A percentile compares a stretch with the other conserved stretches of the same genome.
Conservation (phyloP, 1,284 basidiomycete genomes). For the Cryptococcus maquisensis region DNA sequence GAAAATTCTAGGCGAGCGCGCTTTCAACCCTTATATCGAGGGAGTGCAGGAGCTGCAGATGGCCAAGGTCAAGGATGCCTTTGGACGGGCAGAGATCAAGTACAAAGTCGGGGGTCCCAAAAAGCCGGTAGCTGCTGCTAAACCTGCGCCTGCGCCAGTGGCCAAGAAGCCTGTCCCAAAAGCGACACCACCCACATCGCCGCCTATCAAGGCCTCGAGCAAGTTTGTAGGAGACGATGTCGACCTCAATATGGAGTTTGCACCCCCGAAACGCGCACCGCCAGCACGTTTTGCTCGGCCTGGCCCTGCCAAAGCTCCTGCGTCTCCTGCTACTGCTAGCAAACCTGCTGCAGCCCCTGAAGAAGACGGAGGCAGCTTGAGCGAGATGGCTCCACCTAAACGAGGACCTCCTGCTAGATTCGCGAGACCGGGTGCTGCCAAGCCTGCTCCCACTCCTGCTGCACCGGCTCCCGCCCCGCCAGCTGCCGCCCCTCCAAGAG, state of each 20-base stretch:
- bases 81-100: constrained; percentile 80
- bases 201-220: constrained; percentile 29
- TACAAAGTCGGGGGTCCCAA: constrained; percentile 64
- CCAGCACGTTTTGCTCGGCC: constrained; percentile 32
- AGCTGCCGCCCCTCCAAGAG: constrained; percentile 40
- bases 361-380: background rate
- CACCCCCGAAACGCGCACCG: constrained; percentile 26
- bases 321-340: background rate
- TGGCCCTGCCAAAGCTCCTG: constrained; percentile 15
- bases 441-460: constrained; percentile 15
- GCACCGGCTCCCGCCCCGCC: constrained; percentile 20
- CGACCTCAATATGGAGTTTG: constrained; percentile 21
- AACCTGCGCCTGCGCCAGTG: constrained; percentile 49
- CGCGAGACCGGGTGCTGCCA: background rate
- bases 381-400: background rate
- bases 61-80: constrained; percentile 90
- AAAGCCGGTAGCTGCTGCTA: constrained; percentile 52
- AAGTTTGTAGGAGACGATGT: constrained; percentile 18
- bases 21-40: constrained; percentile 84
- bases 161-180: constrained; percentile 43
- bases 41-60: constrained; percentile 83
- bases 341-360: background rate
- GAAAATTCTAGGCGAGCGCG: constrained; percentile 95
- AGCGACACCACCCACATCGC: constrained; percentile 17
- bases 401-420: background rate